phyloP scores from a whole-genome alignment of 1,139 yeast species.

The Scheffersomyces cryptocercus region DNA sequence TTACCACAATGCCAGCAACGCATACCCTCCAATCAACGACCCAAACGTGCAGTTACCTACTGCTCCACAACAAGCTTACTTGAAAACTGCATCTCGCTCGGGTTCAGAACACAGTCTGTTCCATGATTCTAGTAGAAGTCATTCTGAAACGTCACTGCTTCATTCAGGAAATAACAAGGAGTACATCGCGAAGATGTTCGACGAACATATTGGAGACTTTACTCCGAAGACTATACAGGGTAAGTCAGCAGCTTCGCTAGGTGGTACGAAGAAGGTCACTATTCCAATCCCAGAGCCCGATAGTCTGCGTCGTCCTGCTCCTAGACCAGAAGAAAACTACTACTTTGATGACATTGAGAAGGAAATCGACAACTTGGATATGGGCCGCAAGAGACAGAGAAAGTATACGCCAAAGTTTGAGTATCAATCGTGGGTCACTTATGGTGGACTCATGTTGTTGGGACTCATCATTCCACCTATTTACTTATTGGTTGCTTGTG shows the following conservation, averaged over 20 bases:
- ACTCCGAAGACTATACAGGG: conserved; percentile 10
- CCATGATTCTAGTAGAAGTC: not conserved
- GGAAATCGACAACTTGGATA: not conserved
- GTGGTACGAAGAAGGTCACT: not conserved
- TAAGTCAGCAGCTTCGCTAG: conserved; percentile 4
- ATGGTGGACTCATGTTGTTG: conserved; percentile 20
- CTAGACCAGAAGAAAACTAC: not conserved
- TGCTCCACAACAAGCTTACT: not conserved
- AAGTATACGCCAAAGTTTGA: not conserved
- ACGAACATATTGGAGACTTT: conserved; percentile 15
- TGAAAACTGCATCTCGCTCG: not conserved
- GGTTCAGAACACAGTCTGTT: not conserved
- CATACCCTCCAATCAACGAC: not conserved
- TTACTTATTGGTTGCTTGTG: conserved; percentile 31
- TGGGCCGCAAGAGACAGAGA: not conserved
- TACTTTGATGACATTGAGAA: not conserved
- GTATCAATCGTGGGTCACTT: not conserved
- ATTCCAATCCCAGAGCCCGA: not conserved
- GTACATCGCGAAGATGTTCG: conserved; percentile 11
- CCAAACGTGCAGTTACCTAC: not conserved
- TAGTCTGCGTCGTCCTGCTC: not conserved
- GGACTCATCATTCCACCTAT: conserved; percentile 39
- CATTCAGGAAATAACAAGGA: conserved; percentile 4
- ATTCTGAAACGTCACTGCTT: not conserved
- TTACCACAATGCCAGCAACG: not conserved